phyloP scores from a whole-genome alignment of 2,329 filamentous ascomycete genomes.

The Cladosporium phlei region DNA sequence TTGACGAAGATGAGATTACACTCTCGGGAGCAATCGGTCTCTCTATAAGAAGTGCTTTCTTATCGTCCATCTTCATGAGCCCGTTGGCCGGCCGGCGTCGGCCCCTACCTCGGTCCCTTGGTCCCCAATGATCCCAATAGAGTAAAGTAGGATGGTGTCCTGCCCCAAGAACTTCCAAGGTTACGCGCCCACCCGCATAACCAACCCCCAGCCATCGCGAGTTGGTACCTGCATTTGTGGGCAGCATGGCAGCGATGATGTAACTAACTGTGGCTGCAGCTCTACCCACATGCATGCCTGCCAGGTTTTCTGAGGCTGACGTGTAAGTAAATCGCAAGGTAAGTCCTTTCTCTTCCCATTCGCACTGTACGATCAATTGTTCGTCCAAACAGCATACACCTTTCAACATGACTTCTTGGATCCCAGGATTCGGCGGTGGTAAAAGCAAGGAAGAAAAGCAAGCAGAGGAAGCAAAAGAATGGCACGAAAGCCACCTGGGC shows the following conservation, averaged over 20 bases:
- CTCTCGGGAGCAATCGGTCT: no score
- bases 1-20: not conserved
- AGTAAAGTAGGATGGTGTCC: no score
- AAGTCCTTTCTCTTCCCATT: not conserved
- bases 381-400: not conserved
- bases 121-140: no score
- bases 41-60: not conserved
- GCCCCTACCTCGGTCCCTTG: not conserved
- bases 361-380: no score
- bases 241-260: slow-evolving; percentile 9
- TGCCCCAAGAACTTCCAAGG: not conserved
- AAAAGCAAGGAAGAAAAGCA: slow-evolving; percentile 11
- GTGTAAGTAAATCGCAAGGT: not conserved
- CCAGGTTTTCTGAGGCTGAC: slow-evolving; percentile 5
- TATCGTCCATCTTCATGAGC: not conserved
- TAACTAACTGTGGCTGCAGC: slow-evolving; percentile 11
- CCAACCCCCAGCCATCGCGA: not conserved
- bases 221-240: slow-evolving; percentile 11
- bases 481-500: slow-evolving; percentile 12
- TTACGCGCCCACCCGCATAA: not conserved
- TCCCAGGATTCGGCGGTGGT: slow-evolving; percentile 10
- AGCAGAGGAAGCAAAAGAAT: slow-evolving; percentile 12
- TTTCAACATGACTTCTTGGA: slow-evolving; percentile 10
- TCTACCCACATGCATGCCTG: slow-evolving; percentile 3
- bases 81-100: slow-evolving; percentile 5